Base-by-base conservation (phyloP, 345 rosid genomes). In the Schrenkiella parvula region DNA sequence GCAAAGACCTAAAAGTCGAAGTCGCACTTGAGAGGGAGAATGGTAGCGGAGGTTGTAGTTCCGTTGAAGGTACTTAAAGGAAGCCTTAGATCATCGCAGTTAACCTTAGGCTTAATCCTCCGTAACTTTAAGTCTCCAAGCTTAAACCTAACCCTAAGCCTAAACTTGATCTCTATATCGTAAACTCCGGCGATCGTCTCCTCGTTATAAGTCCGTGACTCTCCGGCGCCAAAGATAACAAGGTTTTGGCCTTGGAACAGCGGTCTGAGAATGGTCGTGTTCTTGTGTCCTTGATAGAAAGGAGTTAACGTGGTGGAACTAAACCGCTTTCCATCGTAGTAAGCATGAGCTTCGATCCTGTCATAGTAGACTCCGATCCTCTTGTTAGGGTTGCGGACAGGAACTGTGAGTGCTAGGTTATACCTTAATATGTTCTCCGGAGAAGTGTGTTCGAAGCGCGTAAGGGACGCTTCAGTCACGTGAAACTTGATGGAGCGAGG, bases 231-330 rank as follows among this genome's bases (percentile, higher is more conserved):
- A 15, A 88, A 80, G 17, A 76, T 6, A 14, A 83, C 66, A 18
- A 70, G 0, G 1, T 75, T 43, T 50, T 81, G 75, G 4, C 95
- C 89, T 7, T 41, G 32, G 50, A 89, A 85, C 22, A 14, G 60
- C 4, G 90, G 68, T 11, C 15, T 73, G 68, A 89, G 72, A 35
- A 70, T 35, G 15, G 83, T 92, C 3, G 95, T 89, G 35, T 75
- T 89, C 80, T 89, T 92, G 79, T 85, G 89, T 18, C 96, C 98
- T 66, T 92, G 95, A 29, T 86, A 92, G 59, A 92, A 89, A 11
- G 91, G 85, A 23, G 65, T 35, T 42, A 85, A 56, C 12, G 28
- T 3, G 8, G 14, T 37, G n/a, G 79, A 4, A 9, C 56, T 48
- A 29, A 92, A 70, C 56, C 95, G 68, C 21, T 70, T 66, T 50